Evolutionary conservation across 176 grass and related monocot species (phyloP).

Genomic region (Thinopyrum elongatum): DNA sequence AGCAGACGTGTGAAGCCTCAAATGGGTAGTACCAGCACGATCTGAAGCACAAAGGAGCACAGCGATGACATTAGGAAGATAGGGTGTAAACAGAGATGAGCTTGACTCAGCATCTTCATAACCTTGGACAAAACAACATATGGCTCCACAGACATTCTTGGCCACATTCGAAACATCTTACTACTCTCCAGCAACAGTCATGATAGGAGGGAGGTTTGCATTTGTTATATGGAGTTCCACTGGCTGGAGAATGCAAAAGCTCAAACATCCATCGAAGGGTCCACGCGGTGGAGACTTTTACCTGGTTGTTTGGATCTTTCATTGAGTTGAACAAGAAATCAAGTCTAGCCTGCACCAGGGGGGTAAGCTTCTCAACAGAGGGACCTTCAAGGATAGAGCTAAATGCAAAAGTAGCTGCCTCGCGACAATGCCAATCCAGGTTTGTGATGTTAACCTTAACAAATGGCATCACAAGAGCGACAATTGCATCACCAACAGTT

Average conservation of each 20-base stretch:
- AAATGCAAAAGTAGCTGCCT: conserved; percentile 92
- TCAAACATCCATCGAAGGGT: too few species aligned
- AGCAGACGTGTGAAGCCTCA: conserved; percentile 59
- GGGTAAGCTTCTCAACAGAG: conserved; percentile 64
- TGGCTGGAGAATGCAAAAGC: too few species aligned
- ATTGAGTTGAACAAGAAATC: too few species aligned
- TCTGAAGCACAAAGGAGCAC: conserved; percentile 71
- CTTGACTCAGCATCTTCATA: conserved; percentile 33
- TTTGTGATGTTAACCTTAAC: conserved; percentile 76
- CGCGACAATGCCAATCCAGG: conserved; percentile 55
- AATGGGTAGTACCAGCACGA: conserved; percentile 54
- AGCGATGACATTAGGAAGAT: conserved; percentile 59
- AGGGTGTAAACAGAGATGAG: conserved; percentile 69
- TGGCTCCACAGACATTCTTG: conserved; percentile 79
- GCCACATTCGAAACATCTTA: conserved; percentile 73
- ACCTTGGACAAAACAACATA: conserved; percentile 84
- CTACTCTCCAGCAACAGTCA: conserved; percentile 67
- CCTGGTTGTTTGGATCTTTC: too few species aligned
- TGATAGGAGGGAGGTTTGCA: conserved; percentile 60
- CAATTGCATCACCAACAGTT: conserved; percentile 70
- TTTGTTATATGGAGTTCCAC: conserved; percentile 34
- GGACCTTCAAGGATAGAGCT: conserved; percentile 96
- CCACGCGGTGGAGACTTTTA: too few species aligned
- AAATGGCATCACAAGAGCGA: conserved; percentile 85
- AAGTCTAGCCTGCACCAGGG: conserved; percentile 32